phyloP scores from a whole-genome alignment of 2,329 filamentous ascomycete genomes.

The Aspergillus persii region DNA sequence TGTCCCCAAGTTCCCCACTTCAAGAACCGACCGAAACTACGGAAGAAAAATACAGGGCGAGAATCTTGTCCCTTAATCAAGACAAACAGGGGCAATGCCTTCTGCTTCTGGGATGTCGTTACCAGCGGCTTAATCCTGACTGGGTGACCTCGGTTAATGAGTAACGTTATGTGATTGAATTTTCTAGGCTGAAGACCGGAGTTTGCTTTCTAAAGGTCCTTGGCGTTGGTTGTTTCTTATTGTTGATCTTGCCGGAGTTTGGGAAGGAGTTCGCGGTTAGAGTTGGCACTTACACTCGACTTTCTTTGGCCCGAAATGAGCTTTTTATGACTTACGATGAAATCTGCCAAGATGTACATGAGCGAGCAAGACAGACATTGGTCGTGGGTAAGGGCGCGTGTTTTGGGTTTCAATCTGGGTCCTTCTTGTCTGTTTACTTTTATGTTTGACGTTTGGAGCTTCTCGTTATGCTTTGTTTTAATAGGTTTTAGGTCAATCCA shows the following conservation, averaged over 20 bases:
- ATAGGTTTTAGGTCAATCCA: background rate
- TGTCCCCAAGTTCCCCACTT: background rate
- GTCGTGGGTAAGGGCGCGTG: background rate
- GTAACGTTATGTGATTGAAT: background rate
- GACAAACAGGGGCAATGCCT: background rate
- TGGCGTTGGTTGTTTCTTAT: slow-evolving; percentile 12
- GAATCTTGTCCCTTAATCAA: too few relatives aligned
- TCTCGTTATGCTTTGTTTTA: slow-evolving; percentile 8
- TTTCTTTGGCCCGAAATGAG: slow-evolving; percentile 29
- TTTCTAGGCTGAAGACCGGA: background rate
- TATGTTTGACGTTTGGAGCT: background rate
- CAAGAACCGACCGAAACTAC: background rate
- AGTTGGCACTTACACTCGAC: slow-evolving; percentile 21
- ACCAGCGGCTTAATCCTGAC: background rate
- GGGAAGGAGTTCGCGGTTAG: slow-evolving; percentile 20
- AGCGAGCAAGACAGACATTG: slow-evolving; percentile 23
- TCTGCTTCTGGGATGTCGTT: background rate
- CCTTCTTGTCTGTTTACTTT: slow-evolving; percentile 7
- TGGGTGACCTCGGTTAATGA: background rate
- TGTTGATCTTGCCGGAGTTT: slow-evolving; percentile 29
- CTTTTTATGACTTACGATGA: slow-evolving; percentile 38
- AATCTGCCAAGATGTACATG: slow-evolving; percentile 40
- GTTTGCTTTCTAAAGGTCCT: background rate
- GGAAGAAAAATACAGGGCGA: background rate
- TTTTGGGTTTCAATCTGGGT: slow-evolving; percentile 24